Evolutionary conservation across 2,329 filamentous ascomycete genomes (phyloP).

Genomic region (Aspergillus sp.): DNA sequence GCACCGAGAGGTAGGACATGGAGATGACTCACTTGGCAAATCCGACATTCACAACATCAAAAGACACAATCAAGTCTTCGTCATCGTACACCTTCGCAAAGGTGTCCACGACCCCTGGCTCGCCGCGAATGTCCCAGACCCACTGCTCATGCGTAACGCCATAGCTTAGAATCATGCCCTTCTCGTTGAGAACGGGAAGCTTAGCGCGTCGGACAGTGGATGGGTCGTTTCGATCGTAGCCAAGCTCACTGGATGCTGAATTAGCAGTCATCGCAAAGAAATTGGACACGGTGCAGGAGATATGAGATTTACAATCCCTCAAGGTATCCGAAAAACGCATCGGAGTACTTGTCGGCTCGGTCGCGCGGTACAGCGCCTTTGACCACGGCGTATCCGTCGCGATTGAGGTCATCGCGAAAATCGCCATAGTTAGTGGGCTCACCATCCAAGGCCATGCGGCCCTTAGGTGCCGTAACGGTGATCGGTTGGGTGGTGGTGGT

Average conservation of each 20-base stretch:
- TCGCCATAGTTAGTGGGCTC: slow-evolving; percentile 15
- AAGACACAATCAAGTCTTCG: slow-evolving; percentile 50
- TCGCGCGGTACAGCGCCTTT: slow-evolving; percentile 47
- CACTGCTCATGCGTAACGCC: slow-evolving; percentile 51
- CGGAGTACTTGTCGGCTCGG: slow-evolving; percentile 33
- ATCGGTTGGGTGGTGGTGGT: too few species aligned
- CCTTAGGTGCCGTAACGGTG: too few species aligned
- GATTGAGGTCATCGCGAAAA: slow-evolving; percentile 27
- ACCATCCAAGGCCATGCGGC: too few species aligned
- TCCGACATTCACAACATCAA: slow-evolving; percentile 49
- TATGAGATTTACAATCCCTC: slow-evolving; percentile 20
- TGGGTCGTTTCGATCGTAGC: slow-evolving; percentile 36
- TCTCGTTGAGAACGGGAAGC: slow-evolving; percentile 45
- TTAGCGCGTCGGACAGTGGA: slow-evolving; percentile 34
- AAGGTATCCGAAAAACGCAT: slow-evolving; percentile 22
- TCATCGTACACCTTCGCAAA: slow-evolving; percentile 50
- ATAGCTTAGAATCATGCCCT: slow-evolving; percentile 51
- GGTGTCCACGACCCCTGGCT: slow-evolving; percentile 47
- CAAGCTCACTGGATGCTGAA: slow-evolving; percentile 26
- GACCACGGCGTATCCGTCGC: slow-evolving; percentile 48
- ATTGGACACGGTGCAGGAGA: background rate
- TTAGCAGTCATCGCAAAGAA: background rate
- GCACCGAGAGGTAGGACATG: background rate
- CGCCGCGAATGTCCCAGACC: slow-evolving; percentile 50
- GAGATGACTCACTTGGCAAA: slow-evolving; percentile 36